Base-by-base conservation (phyloP, 768 basidiomycete species). In the Auricularia auricula-judae region DNA sequence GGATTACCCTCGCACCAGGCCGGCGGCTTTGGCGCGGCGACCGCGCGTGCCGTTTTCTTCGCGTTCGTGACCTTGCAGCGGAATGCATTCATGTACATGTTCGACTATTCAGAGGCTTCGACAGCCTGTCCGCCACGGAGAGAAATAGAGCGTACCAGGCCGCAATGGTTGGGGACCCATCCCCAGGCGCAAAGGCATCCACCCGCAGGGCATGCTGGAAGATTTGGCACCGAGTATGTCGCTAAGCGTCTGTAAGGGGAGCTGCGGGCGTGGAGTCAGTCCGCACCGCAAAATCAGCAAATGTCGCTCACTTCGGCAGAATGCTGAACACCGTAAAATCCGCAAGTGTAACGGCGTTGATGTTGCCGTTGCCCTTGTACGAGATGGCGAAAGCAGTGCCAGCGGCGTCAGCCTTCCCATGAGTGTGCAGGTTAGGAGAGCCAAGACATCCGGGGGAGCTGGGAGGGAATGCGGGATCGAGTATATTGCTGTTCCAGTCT, bases 1-100 rank as follows among this genome's bases (percentile, higher is more conserved):
- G 51, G 29, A 21, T 64, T 61, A 23, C 58, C 66, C 42, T 66
- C 66, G 36, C 66, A 66, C 64, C 63, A 66, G 35, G 54, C 60
- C 3, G 66, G 64, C 10, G 66, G 58, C n/a, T 62, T 39, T 10
- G 65, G 29, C 12, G 64, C 8, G 29, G 62, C 61, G 44, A 58
- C 23, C 4, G 29, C 59, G 14, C 35, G 51, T 8, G 44, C 63
- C 23, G 36, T 44, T 7, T 14, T 14, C n/a, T 21, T 34, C 16
- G 63, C 44, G 33, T 53, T 53, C 14, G 63, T 44, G 10, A 66
- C 66, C 12, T 51, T 64, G 66, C 63, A 66, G 14, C 66, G 54
- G 59, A 65, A 62, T 16, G 64, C 56, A 35, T 34, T 36, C 42
- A 66, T 61, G 61, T 66, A 66, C 7, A 66, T 53, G 39, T 66